Base-by-base conservation (phyloP, 1,284 basidiomycete genomes). In the Ganoderma lucidum region DNA sequence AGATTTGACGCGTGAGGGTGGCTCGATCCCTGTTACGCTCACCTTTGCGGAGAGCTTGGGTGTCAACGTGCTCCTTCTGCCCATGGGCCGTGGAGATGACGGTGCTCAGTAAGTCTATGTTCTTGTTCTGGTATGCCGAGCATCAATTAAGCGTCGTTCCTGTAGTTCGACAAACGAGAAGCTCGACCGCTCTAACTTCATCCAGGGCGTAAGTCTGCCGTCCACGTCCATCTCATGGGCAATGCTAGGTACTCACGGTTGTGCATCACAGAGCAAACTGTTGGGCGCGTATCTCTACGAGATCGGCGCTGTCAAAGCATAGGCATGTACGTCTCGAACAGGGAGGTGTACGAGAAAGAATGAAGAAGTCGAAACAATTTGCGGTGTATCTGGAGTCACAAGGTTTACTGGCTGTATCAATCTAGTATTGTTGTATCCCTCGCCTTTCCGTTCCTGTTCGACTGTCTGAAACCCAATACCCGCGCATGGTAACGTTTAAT, bases 1-100 rank as follows among this genome's bases (percentile, higher is more conserved):
- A 12, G 76, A 71, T 64, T 66, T 70, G 60, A 76, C 74, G 8
- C 74, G 71, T 62, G 97, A 99, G 82, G 97, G 98, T 68, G 96
- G 97, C 2, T 97, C 95, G 1, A 98, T 99, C 75, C 97, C 97
- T 0, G 96, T 99, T 62, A 98, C 97, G 6, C 87, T 99, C 69
- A 98, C 96, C 4, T 98, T 99, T 81, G 95, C 96, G 23, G 96
- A 99, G 79, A 88, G 90, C 62, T 83, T 98, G 62, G 88, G 89
- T 35, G 90, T 93, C 48, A 94, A 94, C 74, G 93, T 98, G 10
- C 81, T 97, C 55, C 83, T 98, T 32, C 84, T 98, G 64, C 97
- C 97, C 3, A 97, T 98, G 91, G 96, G 96, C 9, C 85, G 96
- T 66, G 94, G 95, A 5, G 95, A 97, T 77, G 97, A 99, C 77